A percentile compares a stretch with the other conserved stretches of the same genome.
phyloP scores from a whole-genome alignment of 768 basidiomycete genomes.

The Lactarius indigo region DNA sequence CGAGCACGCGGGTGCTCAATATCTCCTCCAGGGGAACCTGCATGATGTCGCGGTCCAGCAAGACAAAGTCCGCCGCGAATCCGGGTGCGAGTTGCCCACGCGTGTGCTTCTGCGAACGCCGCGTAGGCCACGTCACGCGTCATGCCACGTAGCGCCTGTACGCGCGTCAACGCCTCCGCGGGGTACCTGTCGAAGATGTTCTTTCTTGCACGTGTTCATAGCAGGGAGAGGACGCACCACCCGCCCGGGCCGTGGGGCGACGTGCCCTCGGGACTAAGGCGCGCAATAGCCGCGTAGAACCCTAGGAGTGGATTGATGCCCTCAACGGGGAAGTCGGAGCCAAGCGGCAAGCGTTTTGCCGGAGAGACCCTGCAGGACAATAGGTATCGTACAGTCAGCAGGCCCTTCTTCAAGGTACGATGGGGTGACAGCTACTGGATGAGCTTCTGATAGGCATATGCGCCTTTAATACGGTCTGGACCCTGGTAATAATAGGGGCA shows the following conservation, averaged over 20 bases:
- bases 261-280: conserved; percentile 60
- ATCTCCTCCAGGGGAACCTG: conserved; percentile 56
- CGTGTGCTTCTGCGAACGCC: conserved; percentile 65
- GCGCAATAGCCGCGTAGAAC: conserved; percentile 84
- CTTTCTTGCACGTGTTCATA: background rate
- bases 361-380: conserved; percentile 42
- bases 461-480: conserved; percentile 73
- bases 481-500: conserved; percentile 47
- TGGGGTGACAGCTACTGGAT: conserved; percentile 49
- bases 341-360: conserved; percentile 64
- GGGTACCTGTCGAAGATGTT: conserved; percentile 55
- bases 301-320: conserved; percentile 84
- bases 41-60: conserved; percentile 82
- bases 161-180: conserved; percentile 68
- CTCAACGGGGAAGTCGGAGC: conserved; percentile 95
- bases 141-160: conserved; percentile 86
- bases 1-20: conserved; percentile 57
- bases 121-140: conserved; percentile 89
- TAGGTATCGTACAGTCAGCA: background rate
- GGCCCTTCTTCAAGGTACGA: background rate
- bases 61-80: conserved; percentile 85
- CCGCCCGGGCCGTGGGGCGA: conserved; percentile 83
- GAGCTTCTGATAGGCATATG: conserved; percentile 85
- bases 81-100: conserved; percentile 72
- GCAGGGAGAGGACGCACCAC: conserved; percentile 52